Percentiles rank a stretch among this genome's conserved stretches.
Conservation (phyloP, 1,284 basidiomycete genomes). For the Irpex rosettiformis region DNA sequence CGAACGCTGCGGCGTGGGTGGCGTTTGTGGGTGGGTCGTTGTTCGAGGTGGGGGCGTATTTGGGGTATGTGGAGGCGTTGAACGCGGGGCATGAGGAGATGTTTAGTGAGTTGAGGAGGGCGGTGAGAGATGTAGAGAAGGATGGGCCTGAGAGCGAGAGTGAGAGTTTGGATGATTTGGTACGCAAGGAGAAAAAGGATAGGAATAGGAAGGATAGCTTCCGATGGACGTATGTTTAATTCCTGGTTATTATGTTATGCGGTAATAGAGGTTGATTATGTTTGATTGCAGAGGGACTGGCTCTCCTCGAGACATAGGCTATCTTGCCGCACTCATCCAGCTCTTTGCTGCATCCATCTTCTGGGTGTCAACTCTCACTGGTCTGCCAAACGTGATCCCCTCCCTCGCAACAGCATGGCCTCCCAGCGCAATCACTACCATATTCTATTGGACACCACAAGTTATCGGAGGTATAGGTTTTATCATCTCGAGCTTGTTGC, state of each 20-base stretch:
- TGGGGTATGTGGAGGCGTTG: conserved; percentile 27
- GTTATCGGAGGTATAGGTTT: conserved; percentile 57
- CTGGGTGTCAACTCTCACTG: conserved; percentile 54
- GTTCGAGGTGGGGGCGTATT: conserved; percentile 38
- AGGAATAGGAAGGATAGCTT: conserved; percentile 9
- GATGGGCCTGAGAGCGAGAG: neutral
- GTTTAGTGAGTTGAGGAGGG: conserved; percentile 17
- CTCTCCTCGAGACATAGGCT: conserved; percentile 53
- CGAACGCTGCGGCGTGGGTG: conserved; percentile 38
- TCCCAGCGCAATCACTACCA: conserved; percentile 29
- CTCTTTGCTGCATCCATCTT: conserved; percentile 52
- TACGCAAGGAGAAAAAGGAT: neutral
- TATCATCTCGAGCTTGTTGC: conserved; percentile 44
- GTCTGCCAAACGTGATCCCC: conserved; percentile 46
- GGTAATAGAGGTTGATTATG: too few relatives aligned
- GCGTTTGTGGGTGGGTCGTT: conserved; percentile 51
- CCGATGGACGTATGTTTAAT: conserved; percentile 25
- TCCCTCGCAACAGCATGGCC: conserved; percentile 22
- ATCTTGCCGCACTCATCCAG: conserved; percentile 48
- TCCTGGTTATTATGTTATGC: neutral
- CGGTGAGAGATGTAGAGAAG: neutral
- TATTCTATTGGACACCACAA: conserved; percentile 50
- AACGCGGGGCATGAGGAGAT: conserved; percentile 28
- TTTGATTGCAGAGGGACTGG: conserved; percentile 18
- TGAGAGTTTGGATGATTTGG: conserved; percentile 8